Percentiles rank a stretch among this genome's conserved stretches.
phyloP scores from a whole-genome alignment of 371 early-diverging fungal genomes.

The Fennellomyces sp. region DNA sequence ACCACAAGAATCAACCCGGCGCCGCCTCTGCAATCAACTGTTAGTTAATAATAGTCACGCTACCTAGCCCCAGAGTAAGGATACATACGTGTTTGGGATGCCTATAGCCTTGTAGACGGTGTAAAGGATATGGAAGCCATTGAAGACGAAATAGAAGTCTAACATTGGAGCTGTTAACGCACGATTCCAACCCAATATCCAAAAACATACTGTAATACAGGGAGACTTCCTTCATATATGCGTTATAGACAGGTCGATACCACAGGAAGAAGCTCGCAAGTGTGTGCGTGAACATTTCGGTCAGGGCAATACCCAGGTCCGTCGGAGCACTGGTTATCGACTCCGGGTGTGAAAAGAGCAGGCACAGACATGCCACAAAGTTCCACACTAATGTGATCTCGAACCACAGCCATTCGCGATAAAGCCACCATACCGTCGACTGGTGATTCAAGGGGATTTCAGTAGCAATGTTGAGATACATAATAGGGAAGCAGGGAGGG shows the following conservation, averaged over 20 bases:
- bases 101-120: conserved; percentile 86
- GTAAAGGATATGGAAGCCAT: conserved; percentile 84
- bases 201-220: conserved; percentile 77
- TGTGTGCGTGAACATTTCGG: conserved; percentile 79
- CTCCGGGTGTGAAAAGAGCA: conserved; percentile 68
- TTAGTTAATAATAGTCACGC: background rate
- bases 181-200: background rate
- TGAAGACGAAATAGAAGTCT: conserved; percentile 84
- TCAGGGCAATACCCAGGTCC: conserved; percentile 78
- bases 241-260: conserved; percentile 91
- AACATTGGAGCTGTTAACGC: background rate
- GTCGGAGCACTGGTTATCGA: conserved; percentile 71
- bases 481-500: conserved; percentile 83
- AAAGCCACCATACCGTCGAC: conserved; percentile 66
- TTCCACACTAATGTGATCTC: conserved; percentile 77
- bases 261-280: conserved; percentile 82
- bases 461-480: conserved; percentile 76
- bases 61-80: background rate
- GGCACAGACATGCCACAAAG: conserved; percentile 75
- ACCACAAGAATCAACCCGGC: conserved; percentile 84
- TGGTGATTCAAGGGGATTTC: conserved; percentile 78
- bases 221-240: conserved; percentile 86
- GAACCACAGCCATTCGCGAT: conserved; percentile 79
- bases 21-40: conserved; percentile 62
- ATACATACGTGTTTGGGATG: conserved; percentile 70